Evolutionary conservation across 139 green algal species (phyloP).

Genomic region (Chlamydomonas sp.): DNA sequence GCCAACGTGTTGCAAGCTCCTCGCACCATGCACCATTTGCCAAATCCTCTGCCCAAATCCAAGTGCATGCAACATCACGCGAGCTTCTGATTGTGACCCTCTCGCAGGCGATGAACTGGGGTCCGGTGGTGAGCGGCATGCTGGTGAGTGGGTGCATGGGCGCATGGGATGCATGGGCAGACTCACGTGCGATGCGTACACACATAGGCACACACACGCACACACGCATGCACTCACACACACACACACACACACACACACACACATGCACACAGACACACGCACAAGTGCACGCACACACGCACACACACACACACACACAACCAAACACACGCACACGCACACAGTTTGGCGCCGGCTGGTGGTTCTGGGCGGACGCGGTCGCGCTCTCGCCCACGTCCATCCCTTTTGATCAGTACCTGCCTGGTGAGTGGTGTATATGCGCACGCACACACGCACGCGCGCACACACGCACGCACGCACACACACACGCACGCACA

Average conservation of each 20-base stretch:
- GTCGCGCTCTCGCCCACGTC: slow-evolving; percentile 25
- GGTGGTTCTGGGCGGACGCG: slow-evolving; percentile 83
- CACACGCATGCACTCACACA: too few relatives aligned
- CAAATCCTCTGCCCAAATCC: not conserved
- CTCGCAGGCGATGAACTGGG: too few relatives aligned
- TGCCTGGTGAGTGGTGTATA: not conserved
- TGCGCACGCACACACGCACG: not conserved
- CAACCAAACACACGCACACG: too few relatives aligned
- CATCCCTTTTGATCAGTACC: slow-evolving; percentile 1
- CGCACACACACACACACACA: too few relatives aligned
- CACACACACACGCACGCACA: slow-evolving; percentile 2
- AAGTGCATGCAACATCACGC: not conserved
- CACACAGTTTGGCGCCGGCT: slow-evolving; percentile 4
- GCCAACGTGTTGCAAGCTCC: not conserved
- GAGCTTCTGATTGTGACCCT: not conserved
- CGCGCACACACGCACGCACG: not conserved
- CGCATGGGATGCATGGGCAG: not conserved
- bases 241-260: too few relatives aligned
- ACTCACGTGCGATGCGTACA: not conserved
- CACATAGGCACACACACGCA: slow-evolving; percentile 6
- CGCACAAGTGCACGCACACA: slow-evolving; percentile 6
- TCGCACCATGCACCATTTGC: not conserved
- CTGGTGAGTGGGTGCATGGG: too few relatives aligned
- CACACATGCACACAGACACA: too few relatives aligned
- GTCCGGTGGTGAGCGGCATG: too few relatives aligned